A percentile compares a stretch with the other conserved stretches of the same genome.
These are phyloP conservation scores for Aechmea fasciata DNA, from an alignment of 176 grass and related monocot genomes.

Conservation along the genomic window DNA sequence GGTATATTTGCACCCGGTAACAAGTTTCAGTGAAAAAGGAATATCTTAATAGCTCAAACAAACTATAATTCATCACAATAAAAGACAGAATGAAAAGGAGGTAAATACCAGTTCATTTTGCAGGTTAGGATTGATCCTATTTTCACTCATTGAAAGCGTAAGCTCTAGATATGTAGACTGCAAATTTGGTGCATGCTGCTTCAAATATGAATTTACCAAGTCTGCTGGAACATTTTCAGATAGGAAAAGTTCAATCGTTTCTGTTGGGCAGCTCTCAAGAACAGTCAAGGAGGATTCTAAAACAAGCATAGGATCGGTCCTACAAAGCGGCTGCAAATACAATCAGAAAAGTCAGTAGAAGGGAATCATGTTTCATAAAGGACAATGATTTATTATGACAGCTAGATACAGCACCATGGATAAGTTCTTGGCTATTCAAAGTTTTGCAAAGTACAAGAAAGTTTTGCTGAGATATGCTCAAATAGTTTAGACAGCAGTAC, in stretches of 20 bases:
- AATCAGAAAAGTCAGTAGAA: slow-evolving; percentile 6
- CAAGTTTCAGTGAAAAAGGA: slow-evolving; percentile 5
- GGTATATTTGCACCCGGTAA: slow-evolving; percentile 88
- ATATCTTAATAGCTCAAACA: slow-evolving; percentile 9
- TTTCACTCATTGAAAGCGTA: slow-evolving; percentile 92
- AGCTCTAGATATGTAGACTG: slow-evolving; percentile 96
- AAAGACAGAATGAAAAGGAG: background rate
- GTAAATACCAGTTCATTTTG: slow-evolving; percentile 91
- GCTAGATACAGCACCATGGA: background rate
- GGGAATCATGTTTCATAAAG: background rate
- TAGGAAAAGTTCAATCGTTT: slow-evolving; percentile 97
- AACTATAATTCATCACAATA: slow-evolving; percentile 2
- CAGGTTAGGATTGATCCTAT: slow-evolving; percentile 80
- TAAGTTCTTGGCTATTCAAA: background rate
- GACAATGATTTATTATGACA: background rate
- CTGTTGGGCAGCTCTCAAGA: slow-evolving; percentile 73
- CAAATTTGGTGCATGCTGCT: slow-evolving; percentile 89
- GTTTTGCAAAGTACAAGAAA: background rate
- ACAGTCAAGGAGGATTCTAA: slow-evolving; percentile 83
- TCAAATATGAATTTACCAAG: slow-evolving; percentile 98
- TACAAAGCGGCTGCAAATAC: slow-evolving; percentile 86
- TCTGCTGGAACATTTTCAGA: slow-evolving; percentile 96
- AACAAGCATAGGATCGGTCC: slow-evolving; percentile 95
- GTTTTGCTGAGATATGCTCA: background rate
- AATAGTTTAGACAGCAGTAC: no score